Evolutionary conservation across 495 filamentous ascomycete species (phyloP), one percentile per base, ranked within the genome.

Genomic region (Xylaria flabelliformis): DNA sequence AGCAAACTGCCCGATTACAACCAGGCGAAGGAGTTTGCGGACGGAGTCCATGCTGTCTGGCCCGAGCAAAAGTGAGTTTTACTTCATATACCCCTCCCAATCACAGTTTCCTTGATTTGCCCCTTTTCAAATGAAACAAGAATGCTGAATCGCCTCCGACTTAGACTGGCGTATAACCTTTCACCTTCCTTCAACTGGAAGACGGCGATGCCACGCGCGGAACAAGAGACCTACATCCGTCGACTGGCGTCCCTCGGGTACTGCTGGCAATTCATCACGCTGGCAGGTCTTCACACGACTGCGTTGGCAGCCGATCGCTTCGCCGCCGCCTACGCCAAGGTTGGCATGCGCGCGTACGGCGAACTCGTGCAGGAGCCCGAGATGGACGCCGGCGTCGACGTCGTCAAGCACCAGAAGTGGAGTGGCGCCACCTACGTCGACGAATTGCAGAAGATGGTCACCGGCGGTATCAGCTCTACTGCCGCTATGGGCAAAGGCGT

Each of bases 151-250:
- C 26, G 62, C 51, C 2, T 8, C 29, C 51, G 41, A 26, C 19
- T 7, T 71, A 94, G 92, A 82, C 90, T 98, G 56, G 91, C 96
- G 6, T 99, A 98, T 85, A 98, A 98, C 85, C 91, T 99, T 65
- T 97, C 94, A 0, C 97, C 97, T 36, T 97, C 94, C 50, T 99
- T 99, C 91, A 98, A 98, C 89, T 99, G 96, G 96, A 98, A 98
- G 86, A 85, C 94, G 56, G 96, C 97, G 79, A 99, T 99, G 97
- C 86, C 93, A 36, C 89, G 91, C 74, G 86, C 90, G 58, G 97
- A 98, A 80, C 97, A 99, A 83, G 93, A 97, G 83, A 98, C 97
- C 26, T 99, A 98, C 84, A 98, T 99, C 85, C 84, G 90, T 72
- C 93, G 95, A 26, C 91, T 99, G 50, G 94, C 90, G 68, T 81